Evolutionary conservation across 2,329 filamentous ascomycete genomes (phyloP).

Genomic region (Sclerotinia nivalis): DNA sequence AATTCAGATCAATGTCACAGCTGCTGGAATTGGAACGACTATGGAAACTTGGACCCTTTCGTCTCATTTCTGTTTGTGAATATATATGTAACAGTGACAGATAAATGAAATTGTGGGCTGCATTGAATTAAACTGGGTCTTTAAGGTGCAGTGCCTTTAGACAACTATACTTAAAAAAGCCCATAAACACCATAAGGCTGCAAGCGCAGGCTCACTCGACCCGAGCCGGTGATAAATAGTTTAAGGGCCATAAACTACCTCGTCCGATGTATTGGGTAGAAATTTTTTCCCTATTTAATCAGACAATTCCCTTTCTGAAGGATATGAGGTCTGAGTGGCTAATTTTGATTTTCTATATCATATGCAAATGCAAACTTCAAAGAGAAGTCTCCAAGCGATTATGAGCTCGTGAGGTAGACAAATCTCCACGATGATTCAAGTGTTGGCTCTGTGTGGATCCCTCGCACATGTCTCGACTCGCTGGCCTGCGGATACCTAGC

Average conservation of each 20-base stretch:
- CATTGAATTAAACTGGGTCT: neutral
- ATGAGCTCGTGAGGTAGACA: neutral
- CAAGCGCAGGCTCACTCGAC: constrained; percentile 3
- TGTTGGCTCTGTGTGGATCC: neutral
- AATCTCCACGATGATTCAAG: neutral
- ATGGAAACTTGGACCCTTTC: neutral
- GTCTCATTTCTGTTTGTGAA: neutral
- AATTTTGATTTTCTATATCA: neutral
- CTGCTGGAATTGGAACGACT: neutral
- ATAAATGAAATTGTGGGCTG: neutral
- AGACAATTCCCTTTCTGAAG: neutral
- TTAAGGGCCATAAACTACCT: neutral
- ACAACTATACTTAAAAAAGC: neutral
- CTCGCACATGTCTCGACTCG: neutral
- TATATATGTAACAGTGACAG: neutral
- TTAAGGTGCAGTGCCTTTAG: neutral
- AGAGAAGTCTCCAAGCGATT: neutral
- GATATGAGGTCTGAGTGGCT: neutral
- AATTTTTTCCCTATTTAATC: neutral
- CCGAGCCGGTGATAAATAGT: neutral
- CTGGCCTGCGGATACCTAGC: neutral
- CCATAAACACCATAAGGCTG: neutral
- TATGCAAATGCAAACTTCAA: constrained; percentile 2
- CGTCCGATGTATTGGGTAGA: neutral
- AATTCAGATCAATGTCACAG: neutral